Evolutionary conservation across 2,329 filamentous ascomycete genomes (phyloP).

Genomic region (Claviceps sp.): DNA sequence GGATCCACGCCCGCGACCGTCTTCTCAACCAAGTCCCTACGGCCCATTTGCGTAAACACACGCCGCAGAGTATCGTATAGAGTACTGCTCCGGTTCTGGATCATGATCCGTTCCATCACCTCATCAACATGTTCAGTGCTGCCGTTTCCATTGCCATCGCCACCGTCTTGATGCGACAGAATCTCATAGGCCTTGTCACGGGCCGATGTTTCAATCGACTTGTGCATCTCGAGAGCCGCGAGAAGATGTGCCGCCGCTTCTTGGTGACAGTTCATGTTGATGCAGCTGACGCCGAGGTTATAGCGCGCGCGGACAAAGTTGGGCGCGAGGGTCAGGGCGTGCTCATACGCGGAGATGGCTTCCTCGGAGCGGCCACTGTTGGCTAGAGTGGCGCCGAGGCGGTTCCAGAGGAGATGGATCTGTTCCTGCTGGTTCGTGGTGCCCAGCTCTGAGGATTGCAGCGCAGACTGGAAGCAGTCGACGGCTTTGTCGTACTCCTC

Average conservation of each 20-base stretch:
- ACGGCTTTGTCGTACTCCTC: conserved; percentile 98
- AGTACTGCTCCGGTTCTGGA: conserved; percentile 93
- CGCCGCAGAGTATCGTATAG: conserved; percentile 86
- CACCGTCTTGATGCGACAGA: conserved; percentile 37
- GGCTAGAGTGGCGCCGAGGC: conserved; percentile 86
- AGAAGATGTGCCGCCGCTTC: conserved; percentile 89
- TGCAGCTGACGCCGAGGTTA: conserved; percentile 91
- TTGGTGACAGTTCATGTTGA: conserved; percentile 91
- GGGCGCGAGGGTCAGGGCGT: conserved; percentile 75
- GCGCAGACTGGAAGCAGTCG: conserved; percentile 89
- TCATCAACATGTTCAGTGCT: conserved; percentile 36
- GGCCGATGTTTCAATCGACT: conserved; percentile 76
- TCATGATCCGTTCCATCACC: conserved; percentile 74
- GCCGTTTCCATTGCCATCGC: conserved; percentile 7
- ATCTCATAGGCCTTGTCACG: conserved; percentile 75
- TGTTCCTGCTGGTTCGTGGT: conserved; percentile 73
- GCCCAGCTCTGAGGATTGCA: conserved; percentile 74
- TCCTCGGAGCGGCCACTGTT: conserved; percentile 91
- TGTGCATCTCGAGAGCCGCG: conserved; percentile 89
- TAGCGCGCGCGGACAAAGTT: conserved; percentile 97
- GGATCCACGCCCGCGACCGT: conserved; percentile 86
- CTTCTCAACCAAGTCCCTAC: conserved; percentile 74
- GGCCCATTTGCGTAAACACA: conserved; percentile 93
- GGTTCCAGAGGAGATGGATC: conserved; percentile 92
- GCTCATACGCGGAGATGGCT: conserved; percentile 91